phyloP scores from a whole-genome alignment of 257 asterid genomes.

The Nemophila menziesii region DNA sequence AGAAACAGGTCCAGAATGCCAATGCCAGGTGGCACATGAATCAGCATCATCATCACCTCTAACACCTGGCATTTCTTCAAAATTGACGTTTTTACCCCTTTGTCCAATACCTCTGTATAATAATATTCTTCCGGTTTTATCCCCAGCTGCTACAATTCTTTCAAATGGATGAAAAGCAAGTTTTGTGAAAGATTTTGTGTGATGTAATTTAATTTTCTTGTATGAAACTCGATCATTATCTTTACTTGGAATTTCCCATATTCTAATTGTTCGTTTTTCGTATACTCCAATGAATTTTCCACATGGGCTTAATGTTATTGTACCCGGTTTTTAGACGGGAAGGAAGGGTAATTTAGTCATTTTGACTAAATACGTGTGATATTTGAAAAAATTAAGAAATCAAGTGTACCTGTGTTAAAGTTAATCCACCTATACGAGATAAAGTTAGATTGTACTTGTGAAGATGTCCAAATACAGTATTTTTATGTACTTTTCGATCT shows the following conservation, averaged over 20 bases:
- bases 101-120: constrained; percentile 86
- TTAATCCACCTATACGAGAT: constrained; percentile 56
- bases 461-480: constrained; percentile 30
- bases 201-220: constrained; percentile 63
- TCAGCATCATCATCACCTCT: constrained; percentile 67
- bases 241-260: constrained; percentile 72
- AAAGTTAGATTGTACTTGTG: constrained; percentile 57
- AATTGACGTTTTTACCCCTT: constrained; percentile 22
- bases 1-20: constrained; percentile 88
- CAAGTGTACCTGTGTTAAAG: constrained; percentile 68
- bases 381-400: too few species aligned
- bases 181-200: constrained; percentile 54
- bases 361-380: too few species aligned
- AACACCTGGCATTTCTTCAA: constrained; percentile 76
- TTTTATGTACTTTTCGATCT: constrained; percentile 7
- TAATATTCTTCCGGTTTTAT: constrained; percentile 79
- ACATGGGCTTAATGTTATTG: constrained; percentile 38
- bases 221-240: constrained; percentile 38
- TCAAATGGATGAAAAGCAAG: constrained; percentile 93
- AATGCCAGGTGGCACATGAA: constrained; percentile 91
- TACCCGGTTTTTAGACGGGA: constrained; percentile 23
- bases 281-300: constrained; percentile 57
- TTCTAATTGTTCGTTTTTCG: constrained; percentile 49
- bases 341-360: too few species aligned
- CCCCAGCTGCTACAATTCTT: constrained; percentile 84